A percentile compares a stretch with the other conserved stretches of the same genome.
Evolutionary conservation across 345 rosid species (phyloP).

Genomic region (Eucalyptus coolabah): DNA sequence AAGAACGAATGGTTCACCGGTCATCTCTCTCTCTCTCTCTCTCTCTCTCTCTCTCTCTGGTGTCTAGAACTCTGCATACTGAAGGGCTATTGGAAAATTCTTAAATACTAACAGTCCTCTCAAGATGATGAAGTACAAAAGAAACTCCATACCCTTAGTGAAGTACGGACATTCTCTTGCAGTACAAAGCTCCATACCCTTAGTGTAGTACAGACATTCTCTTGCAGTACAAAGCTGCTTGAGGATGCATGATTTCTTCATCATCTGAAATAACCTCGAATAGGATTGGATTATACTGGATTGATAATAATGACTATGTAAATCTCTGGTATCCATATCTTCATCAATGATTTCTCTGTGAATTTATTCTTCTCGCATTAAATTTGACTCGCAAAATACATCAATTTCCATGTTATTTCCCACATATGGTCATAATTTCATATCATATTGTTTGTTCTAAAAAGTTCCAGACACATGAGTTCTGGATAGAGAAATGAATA

Average conservation of each 20-base stretch:
- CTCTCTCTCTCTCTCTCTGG: not conserved
- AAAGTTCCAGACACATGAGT: not conserved
- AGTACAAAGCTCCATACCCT: not conserved
- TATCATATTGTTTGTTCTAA: not conserved
- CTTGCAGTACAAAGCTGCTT: not conserved
- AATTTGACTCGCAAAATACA: not conserved
- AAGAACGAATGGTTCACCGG: not conserved
- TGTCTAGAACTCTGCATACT: not conserved
- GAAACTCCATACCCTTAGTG: not conserved
- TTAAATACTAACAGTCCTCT: not conserved
- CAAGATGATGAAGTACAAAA: not conserved
- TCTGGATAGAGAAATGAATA: not conserved
- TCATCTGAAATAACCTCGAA: not conserved
- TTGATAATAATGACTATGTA: not conserved
- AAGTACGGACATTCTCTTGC: not conserved
- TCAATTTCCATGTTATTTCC: not conserved
- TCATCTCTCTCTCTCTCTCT: not conserved
- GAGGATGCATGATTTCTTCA: not conserved
- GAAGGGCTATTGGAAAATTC: not conserved
- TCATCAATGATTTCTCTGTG: not conserved
- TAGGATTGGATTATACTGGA: not conserved
- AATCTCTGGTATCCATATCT: not conserved
- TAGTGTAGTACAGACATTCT: not conserved
- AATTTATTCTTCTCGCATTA: not conserved
- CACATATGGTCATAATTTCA: not conserved